Conservation (phyloP, 345 rosid genomes). For the Boechera retrofracta region DNA sequence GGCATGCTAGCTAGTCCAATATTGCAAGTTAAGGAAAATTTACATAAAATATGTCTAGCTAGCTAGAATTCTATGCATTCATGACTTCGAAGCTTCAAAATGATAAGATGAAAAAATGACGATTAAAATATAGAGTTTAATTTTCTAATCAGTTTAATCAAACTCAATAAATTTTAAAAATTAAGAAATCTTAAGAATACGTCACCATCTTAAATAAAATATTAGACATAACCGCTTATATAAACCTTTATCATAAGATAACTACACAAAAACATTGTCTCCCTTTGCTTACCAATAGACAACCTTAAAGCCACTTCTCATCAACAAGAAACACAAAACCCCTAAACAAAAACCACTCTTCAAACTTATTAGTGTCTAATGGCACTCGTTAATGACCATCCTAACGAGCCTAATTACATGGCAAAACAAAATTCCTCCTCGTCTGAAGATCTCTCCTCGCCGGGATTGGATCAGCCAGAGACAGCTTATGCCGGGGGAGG, state of each 20-base stretch:
- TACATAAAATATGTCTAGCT: conserved; percentile 11
- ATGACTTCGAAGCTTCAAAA: conserved; percentile 35
- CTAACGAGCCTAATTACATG: conserved; percentile 39
- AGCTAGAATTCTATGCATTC: conserved; percentile 22
- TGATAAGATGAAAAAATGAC: conserved; percentile 3
- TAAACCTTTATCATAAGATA: conserved; percentile 45
- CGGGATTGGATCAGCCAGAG: conserved; percentile 41
- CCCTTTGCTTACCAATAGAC: conserved; percentile 37
- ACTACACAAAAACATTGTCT: conserved; percentile 44
- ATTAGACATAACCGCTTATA: conserved; percentile 40
- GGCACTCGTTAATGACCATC: conserved; percentile 58
- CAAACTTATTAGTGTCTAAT: conserved; percentile 41
- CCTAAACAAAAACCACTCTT: neutral
- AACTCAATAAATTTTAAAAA: neutral
- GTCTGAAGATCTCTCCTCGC: conserved; percentile 51
- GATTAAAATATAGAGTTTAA: conserved; percentile 30
- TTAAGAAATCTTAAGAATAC: conserved; percentile 21
- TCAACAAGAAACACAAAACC: conserved; percentile 23
- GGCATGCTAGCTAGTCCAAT: conserved; percentile 27
- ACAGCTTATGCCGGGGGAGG: conserved; percentile 33
- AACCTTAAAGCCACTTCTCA: conserved; percentile 36
- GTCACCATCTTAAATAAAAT: conserved; percentile 40
- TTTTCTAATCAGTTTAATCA: conserved; percentile 32
- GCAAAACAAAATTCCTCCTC: conserved; percentile 42
- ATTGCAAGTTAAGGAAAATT: conserved; percentile 7